A percentile compares a stretch with the other conserved stretches of the same genome.
phyloP scores from a whole-genome alignment of 495 filamentous ascomycete species.

The Beverwykella pulmonaria region DNA sequence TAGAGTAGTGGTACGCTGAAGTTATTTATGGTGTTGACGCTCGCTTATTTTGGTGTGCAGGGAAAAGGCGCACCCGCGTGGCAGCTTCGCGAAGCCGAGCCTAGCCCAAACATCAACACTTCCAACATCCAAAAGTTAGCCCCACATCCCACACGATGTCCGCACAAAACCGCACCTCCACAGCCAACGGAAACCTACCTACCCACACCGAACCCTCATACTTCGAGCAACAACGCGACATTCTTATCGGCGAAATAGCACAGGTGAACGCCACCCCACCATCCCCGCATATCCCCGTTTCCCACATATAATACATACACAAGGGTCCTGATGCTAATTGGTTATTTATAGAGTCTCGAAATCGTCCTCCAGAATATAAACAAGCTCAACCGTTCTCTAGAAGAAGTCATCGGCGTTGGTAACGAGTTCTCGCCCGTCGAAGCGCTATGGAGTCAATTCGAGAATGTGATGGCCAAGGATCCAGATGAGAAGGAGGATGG shows the following conservation, averaged over 20 bases:
- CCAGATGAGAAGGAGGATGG: constrained; percentile 37
- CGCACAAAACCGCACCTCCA: constrained; percentile 14
- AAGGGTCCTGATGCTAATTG: not conserved
- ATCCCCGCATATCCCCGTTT: not conserved
- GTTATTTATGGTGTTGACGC: too few relatives aligned
- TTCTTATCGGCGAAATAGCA: constrained; percentile 76
- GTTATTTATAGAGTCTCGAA: constrained; percentile 59
- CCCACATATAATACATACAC: not conserved
- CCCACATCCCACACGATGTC: constrained; percentile 2
- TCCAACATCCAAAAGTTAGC: too few relatives aligned
- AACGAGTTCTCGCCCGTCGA: constrained; percentile 98
- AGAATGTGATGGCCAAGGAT: constrained; percentile 85
- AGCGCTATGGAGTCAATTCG: constrained; percentile 94
- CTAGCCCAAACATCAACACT: too few relatives aligned
- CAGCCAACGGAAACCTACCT: constrained; percentile 14
- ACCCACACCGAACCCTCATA: constrained; percentile 40
- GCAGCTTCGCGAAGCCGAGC: too few relatives aligned
- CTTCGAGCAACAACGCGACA: constrained; percentile 82
- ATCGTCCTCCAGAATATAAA: constrained; percentile 96
- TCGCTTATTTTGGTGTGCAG: too few relatives aligned
- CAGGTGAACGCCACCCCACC: constrained; percentile 52
- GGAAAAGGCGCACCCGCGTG: too few relatives aligned
- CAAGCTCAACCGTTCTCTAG: constrained; percentile 86
- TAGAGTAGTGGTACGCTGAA: too few relatives aligned
- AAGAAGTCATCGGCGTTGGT: constrained; percentile 90